Evolutionary conservation across 192 early-diverging fungal genomes (phyloP), one percentile per base, ranked within the genome.

Genomic region (Umbelopsis sp.): DNA sequence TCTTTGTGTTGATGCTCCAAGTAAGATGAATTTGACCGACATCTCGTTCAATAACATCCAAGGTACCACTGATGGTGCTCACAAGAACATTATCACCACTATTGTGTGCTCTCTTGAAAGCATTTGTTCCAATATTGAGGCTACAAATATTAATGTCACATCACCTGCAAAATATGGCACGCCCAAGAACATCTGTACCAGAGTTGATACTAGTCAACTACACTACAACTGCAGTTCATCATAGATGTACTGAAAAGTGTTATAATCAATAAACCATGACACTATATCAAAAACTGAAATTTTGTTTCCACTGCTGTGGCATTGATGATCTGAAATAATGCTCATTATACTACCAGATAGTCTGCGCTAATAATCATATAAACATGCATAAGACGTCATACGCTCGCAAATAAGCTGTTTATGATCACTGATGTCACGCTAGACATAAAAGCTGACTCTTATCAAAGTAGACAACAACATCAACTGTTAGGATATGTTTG

Each of bases 91-190:
- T 5, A 33, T 48, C 4, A 33, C 44, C 8, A 47, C 65, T 16
- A 66, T 66, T 23, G 45, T 66, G 18, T 66, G 65, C 45, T 66
- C 65, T 2, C 37, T 27, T 46, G 21, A 46, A 23, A 46, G 46
- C 46, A 47, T 66, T 15, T 66, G 65, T 41, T 47, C 65, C 10
- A 22, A 46, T 7, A 46, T 66, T 11, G 20, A 46, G 21, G 65
- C 65, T n/a, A 21, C 41, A 12, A 66, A 66, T 8, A 66, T 66
- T 4, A 48, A 66, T 33, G 65, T 66, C 25, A 48, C 65, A 4
- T 66, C 65, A 8, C 65, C 65, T 46, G 16, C 65, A 46, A 66
- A 66, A 44, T 66, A 66, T 46, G 65, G 65, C 18, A 18, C 45
- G 0, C 22, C 45, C n/a, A 8, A 66, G 46, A 44, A 48, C 15